These are phyloP conservation scores for Puccinia novopanici DNA, from an alignment of 1,284 basidiomycete genomes.

Conservation along the genomic window DNA sequence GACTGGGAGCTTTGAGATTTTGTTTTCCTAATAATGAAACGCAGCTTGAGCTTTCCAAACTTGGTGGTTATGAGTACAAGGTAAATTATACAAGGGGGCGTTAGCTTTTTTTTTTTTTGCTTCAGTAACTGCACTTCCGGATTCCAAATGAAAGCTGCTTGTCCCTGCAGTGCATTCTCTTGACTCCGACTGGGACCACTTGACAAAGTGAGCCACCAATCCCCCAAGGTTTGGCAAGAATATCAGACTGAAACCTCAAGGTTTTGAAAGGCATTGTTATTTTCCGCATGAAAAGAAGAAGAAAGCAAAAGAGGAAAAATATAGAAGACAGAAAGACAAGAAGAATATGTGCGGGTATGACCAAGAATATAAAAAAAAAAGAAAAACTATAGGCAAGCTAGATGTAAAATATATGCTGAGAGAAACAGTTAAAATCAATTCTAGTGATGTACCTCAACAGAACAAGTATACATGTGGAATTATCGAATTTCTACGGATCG, in stretches of 20 bases:
- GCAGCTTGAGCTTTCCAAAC: no score
- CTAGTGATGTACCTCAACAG: constrained; percentile 7
- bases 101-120: no score
- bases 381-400: constrained; percentile 4
- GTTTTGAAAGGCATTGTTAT: background rate
- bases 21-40: no score
- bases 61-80: no score
- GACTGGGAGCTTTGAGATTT: no score
- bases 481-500: constrained; percentile 7
- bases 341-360: background rate
- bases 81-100: no score
- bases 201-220: no score
- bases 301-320: background rate
- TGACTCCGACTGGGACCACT: no score
- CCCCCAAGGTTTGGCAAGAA: no score
- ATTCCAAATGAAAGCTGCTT: no score
- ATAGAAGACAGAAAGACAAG: background rate
- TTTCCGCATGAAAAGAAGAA: background rate
- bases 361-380: background rate
- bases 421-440: background rate
- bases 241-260: background rate
- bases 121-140: no score
- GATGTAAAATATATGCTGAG: background rate
- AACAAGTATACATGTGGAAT: constrained; percentile 24
- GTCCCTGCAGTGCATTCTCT: no score